A percentile compares a stretch with the other conserved stretches of the same genome.
Evolutionary conservation across 2,329 filamentous ascomycete genomes (phyloP).

Genomic region (Plectosphaerella cucumerina): DNA sequence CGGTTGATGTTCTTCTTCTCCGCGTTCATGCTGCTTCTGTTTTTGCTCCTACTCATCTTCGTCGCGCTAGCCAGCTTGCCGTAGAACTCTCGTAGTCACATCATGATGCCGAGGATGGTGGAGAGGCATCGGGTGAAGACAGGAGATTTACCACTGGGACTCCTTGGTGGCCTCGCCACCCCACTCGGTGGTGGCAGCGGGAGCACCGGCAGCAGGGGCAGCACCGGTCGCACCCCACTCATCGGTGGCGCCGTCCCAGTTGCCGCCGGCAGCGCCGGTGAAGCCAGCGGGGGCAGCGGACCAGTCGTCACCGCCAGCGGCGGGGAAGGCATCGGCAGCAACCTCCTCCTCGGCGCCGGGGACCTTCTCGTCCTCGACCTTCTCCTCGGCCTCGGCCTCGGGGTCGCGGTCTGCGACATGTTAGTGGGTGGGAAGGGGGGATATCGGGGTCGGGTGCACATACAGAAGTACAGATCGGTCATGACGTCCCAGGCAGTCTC

Average conservation of each 20-base stretch:
- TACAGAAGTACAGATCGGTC: slow-evolving; percentile 99
- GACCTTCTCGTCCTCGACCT: slow-evolving; percentile 89
- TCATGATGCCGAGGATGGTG: not conserved
- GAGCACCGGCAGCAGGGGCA: slow-evolving; percentile 53
- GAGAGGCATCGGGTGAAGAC: not conserved
- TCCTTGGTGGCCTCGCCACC: slow-evolving; percentile 53
- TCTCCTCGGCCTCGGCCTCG: slow-evolving; percentile 99
- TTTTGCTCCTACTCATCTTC: too few relatives aligned
- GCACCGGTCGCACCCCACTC: slow-evolving; percentile 52
- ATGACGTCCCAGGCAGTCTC: slow-evolving; percentile 99
- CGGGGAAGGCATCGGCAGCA: slow-evolving; percentile 68
- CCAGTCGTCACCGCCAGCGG: slow-evolving; percentile 67
- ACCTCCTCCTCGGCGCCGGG: slow-evolving; percentile 82
- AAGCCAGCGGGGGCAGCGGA: slow-evolving; percentile 73
- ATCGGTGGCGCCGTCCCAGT: slow-evolving; percentile 54
- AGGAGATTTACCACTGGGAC: slow-evolving; percentile 44
- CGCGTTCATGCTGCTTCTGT: slow-evolving; percentile 1
- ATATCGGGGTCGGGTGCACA: slow-evolving; percentile 23
- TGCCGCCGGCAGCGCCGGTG: slow-evolving; percentile 53
- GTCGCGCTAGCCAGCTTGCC: not conserved
- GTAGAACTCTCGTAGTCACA: not conserved
- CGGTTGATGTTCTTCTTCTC: not conserved
- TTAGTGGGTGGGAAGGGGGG: not conserved
- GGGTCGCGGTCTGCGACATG: slow-evolving; percentile 76
- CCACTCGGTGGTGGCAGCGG: slow-evolving; percentile 67